Base-by-base conservation (phyloP, 129 eudicot genomes). In the Chrysanthemum makinoi region DNA sequence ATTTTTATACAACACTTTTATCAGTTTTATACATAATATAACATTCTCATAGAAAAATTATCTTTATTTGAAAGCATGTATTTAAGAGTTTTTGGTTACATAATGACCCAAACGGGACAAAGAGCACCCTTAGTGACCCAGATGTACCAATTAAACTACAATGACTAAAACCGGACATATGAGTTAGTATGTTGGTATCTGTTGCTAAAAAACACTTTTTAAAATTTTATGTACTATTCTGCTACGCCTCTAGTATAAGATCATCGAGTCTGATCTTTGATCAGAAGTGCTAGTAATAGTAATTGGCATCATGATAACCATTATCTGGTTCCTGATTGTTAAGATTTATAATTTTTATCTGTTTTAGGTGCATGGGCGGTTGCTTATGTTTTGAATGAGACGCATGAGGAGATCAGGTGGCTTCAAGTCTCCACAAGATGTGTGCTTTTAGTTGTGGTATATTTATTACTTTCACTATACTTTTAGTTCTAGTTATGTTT, bases 341-440 rank as follows among this genome's bases (percentile, higher is more conserved):
- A 77, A 61, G 28, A 5, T 57, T 62, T 54, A 55, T 82, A 55
- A 47, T 74, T 5, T 57, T 80, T 60, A 60, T 54, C 22, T 44
- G 70, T 72, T 72, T 19, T 78, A 91, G 97, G 70, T 53, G 73
- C 84, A 61, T 88, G 97, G 97, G 87, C 80, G 58, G 81, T 82
- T 68, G 80, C 96, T 66, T 91, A 83, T 71, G 74, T 86, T 78
- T 73, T 88, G 72, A 91, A 91, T 53, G 93, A 91, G 86, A 79
- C 83, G 26, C 90, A 84, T 69, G 97, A 91, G 63, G 93, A 86
- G 74, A 83, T 58, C 49, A 62, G 57, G 69, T 80, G 87, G 92
- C 82, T 88, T 84, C 84, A 86, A 80, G 89, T 91, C 82, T 77
- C 82, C 75, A 82, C 97, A 66, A 88, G 97, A 82, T 88, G 82